Percentiles rank a stretch among this genome's conserved stretches.
phyloP scores from a whole-genome alignment of 2,329 filamentous ascomycete species.

The Grosmannia serpens region DNA sequence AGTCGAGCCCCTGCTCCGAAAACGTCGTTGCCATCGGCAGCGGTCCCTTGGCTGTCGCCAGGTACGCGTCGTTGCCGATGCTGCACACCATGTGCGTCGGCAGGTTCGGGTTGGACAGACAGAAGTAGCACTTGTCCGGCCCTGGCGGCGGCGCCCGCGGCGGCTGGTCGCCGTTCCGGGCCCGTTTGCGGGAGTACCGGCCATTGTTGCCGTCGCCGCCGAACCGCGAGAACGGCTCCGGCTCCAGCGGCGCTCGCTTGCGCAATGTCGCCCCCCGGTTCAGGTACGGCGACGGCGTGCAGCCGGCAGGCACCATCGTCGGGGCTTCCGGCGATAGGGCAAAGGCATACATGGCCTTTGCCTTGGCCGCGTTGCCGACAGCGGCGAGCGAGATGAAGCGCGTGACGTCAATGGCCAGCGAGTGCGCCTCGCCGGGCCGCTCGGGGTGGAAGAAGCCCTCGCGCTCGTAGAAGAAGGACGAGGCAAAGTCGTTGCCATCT shows the following conservation, averaged over 20 bases:
- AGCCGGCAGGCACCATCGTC: slow-evolving; percentile 52
- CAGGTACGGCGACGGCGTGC: slow-evolving; percentile 65
- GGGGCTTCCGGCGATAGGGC: slow-evolving; percentile 54
- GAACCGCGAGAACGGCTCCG: slow-evolving; percentile 42
- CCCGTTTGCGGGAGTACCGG: slow-evolving; percentile 32
- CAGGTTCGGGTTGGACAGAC: slow-evolving; percentile 74
- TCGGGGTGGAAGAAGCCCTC: slow-evolving; percentile 75
- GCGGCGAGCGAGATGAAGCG: slow-evolving; percentile 84
- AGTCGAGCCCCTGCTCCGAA: slow-evolving; percentile 49
- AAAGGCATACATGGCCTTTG: slow-evolving; percentile 74
- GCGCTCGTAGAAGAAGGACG: slow-evolving; percentile 65
- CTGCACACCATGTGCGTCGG: slow-evolving; percentile 82
- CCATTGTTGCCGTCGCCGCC: slow-evolving; percentile 29
- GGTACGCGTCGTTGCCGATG: slow-evolving; percentile 76
- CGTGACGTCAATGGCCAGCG: slow-evolving; percentile 51
- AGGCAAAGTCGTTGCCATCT: background rate
- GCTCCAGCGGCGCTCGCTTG: slow-evolving; percentile 45
- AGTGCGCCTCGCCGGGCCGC: slow-evolving; percentile 23
- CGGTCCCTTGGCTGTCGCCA: slow-evolving; percentile 88
- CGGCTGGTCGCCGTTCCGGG: slow-evolving; percentile 34
- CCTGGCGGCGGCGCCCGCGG: slow-evolving; percentile 53
- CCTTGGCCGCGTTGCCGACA: slow-evolving; percentile 63
- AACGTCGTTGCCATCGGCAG: slow-evolving; percentile 64
- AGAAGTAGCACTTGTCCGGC: slow-evolving; percentile 87
- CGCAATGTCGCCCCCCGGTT: slow-evolving; percentile 19